phyloP scores from a whole-genome alignment of 2,329 filamentous ascomycete species.

The Botrytis squamosa region DNA sequence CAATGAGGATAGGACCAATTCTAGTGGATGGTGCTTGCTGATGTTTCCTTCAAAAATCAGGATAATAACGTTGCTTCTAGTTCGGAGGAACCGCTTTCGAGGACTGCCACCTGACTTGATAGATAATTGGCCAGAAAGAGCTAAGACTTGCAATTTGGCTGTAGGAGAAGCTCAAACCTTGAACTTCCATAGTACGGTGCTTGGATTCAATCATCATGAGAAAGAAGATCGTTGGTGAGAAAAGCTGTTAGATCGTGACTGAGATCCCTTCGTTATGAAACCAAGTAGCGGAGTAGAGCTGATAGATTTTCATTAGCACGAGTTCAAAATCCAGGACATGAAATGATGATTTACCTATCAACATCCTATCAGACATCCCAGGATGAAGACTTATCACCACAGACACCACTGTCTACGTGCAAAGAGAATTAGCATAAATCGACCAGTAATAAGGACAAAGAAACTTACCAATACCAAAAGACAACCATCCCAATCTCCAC shows the following conservation, averaged over 20 bases:
- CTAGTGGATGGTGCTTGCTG: neutral
- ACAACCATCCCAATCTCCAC: neutral
- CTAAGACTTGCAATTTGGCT: accelerated
- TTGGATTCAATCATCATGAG: neutral
- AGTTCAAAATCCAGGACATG: neutral
- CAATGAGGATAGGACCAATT: neutral
- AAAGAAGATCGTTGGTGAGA: neutral
- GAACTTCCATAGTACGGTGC: neutral
- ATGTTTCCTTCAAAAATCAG: neutral
- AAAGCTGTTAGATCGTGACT: neutral
- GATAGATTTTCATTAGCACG: neutral
- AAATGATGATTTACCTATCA: neutral
- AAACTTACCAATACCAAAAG: neutral
- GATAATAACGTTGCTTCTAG: neutral
- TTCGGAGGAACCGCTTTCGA: neutral
- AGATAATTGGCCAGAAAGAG: neutral
- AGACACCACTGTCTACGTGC: neutral
- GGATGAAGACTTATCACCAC: neutral
- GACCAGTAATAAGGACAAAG: neutral
- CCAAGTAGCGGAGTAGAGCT: neutral
- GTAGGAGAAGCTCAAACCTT: no score
- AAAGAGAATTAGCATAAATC: neutral
- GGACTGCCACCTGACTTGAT: neutral
- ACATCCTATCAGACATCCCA: neutral
- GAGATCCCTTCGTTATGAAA: accelerated